Evolutionary conservation across 2,329 filamentous ascomycete species (phyloP), one percentile per base, ranked within the genome.

Genomic region (Apiospora phragmitis): DNA sequence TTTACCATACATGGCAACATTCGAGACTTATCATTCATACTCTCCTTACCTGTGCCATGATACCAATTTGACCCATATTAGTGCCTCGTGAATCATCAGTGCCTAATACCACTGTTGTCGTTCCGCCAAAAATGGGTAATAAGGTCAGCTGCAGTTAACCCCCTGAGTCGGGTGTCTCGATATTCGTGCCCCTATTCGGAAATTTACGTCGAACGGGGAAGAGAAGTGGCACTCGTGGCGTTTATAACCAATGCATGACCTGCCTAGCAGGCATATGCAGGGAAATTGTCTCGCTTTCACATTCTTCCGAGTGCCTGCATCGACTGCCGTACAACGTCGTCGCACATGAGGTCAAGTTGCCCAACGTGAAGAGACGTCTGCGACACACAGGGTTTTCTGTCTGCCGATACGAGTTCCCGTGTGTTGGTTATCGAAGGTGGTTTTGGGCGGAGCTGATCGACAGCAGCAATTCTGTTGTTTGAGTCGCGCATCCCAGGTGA

Each of bases 41-140:
- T 16, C 3, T n/a, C 8, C 18, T 35, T 12, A 11, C 5, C 0
- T 3, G 18, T 5, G 8, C 1, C 4, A 24, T 38, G 0, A 14
- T 38, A 18, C 21, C 8, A 11, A 1, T 14, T 38, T 38, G 8
- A 24, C 18, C 8, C 9, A 2, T 5, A n/a, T 6, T 0, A 5
- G 11, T 14, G 11, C 21, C 18, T n/a, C 3, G 55, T 12, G 51
- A 4, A 9, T 21, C 9, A 11, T 21, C 3, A 2, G 35, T 7
- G 1, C 6, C 1, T 6, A 11, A 59, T 1, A 35, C 26, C 21
- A 3, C n/a, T 49, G 5, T n/a, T 45, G 9, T n/a, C n/a, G 43
- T 12, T 12, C 4, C 6, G 4, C n/a, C 5, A 2, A 55, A 18
- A 16, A 18, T 21, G 16, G 8, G 26, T 24, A 6, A 32, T 21